Percentiles rank a stretch among this genome's conserved stretches.
phyloP scores from a whole-genome alignment of 371 early-diverging fungal genomes.

The Mortierella sp. region DNA sequence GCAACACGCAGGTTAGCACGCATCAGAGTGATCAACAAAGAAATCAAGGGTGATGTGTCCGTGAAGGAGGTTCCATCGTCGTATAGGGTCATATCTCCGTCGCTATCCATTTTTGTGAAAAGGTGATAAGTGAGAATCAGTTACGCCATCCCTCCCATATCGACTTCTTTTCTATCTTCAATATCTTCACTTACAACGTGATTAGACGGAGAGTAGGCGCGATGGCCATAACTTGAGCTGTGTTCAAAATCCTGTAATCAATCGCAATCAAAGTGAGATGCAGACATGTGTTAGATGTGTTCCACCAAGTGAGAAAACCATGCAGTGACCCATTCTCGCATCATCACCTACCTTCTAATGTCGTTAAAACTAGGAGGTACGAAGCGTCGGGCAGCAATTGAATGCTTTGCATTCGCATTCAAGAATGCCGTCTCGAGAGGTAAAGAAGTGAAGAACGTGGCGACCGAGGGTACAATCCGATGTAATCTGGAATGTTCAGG shows the following conservation, averaged over 20 bases:
- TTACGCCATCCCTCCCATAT: neutral
- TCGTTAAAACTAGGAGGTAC: slow-evolving; percentile 91
- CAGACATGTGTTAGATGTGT: neutral
- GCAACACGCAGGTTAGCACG: slow-evolving; percentile 70
- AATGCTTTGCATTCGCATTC: slow-evolving; percentile 63
- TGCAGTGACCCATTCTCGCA: neutral
- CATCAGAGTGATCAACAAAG: slow-evolving; percentile 69
- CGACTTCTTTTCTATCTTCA: neutral
- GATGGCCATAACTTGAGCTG: slow-evolving; percentile 76
- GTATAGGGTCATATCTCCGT: slow-evolving; percentile 91
- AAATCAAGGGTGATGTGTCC: slow-evolving; percentile 67
- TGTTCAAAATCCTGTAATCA: slow-evolving; percentile 73
- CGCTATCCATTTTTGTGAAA: slow-evolving; percentile 50
- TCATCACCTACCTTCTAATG: slow-evolving; percentile 63
- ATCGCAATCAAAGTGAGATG: neutral
- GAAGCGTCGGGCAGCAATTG: slow-evolving; percentile 75
- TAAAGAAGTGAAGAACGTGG: slow-evolving; percentile 81
- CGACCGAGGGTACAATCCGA: slow-evolving; percentile 77
- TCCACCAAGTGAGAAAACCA: neutral
- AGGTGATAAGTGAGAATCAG: neutral
- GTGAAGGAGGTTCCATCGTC: slow-evolving; percentile 86
- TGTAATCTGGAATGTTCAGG: slow-evolving; percentile 77
- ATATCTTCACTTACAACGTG: slow-evolving; percentile 71
- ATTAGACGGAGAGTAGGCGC: slow-evolving; percentile 64
- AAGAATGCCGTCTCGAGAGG: slow-evolving; percentile 76